Percentiles rank a stretch among this genome's conserved stretches.
Conservation (phyloP, 169 alveolate species). For the Theileria equi region DNA sequence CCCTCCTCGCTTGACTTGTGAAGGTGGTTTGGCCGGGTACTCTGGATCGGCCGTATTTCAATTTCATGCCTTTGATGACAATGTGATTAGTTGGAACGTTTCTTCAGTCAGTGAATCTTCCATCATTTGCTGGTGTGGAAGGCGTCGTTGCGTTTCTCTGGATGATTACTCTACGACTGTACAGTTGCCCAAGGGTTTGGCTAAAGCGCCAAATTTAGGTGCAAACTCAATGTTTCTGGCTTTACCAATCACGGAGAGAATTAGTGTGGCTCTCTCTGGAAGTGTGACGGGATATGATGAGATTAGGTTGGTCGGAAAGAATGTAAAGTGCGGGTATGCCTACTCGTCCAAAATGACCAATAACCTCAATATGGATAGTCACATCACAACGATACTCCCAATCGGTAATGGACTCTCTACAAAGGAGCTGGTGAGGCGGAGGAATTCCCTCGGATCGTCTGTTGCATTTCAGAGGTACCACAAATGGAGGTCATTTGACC, state of each 20-base stretch:
- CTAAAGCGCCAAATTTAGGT: too few species aligned
- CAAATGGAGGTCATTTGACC: too few species aligned
- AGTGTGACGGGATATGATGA: slow-evolving; percentile 15
- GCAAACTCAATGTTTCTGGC: too few species aligned
- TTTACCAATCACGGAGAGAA: too few species aligned
- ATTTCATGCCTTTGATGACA: neutral
- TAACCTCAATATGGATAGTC: neutral
- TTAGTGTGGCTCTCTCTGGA: too few species aligned
- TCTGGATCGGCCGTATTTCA: slow-evolving; percentile 1
- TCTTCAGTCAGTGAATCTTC: slow-evolving; percentile 2
- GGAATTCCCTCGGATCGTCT: neutral
- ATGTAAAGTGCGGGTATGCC: slow-evolving; percentile 10
- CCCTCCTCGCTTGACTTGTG: neutral
- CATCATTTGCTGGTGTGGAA: slow-evolving; percentile 48
- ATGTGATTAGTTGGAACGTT: neutral
- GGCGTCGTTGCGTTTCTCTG: slow-evolving; percentile 13
- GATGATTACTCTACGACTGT: slow-evolving; percentile 31
- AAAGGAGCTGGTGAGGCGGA: neutral
- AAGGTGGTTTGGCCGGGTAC: neutral
- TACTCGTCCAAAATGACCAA: slow-evolving; percentile 11
- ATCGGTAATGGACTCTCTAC: too few species aligned
- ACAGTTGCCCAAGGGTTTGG: too few species aligned
- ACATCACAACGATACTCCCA: too few species aligned
- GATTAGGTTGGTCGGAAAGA: slow-evolving; percentile 8
- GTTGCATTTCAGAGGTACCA: too few species aligned